Evolutionary conservation across 306 rosid genomes (phyloP).

Genomic region (Cucurbita maxima): DNA sequence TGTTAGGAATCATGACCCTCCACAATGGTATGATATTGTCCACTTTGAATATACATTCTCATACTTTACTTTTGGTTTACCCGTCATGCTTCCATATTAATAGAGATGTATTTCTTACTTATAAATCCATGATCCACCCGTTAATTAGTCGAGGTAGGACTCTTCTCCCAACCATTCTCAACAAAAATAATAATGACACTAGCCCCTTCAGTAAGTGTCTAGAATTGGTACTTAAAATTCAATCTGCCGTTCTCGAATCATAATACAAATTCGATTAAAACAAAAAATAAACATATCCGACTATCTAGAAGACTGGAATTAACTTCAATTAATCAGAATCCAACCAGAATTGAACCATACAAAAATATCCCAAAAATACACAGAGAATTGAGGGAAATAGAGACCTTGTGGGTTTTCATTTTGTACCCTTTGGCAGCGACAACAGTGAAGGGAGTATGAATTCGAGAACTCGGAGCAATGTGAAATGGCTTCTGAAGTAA

Average conservation of each 20-base stretch:
- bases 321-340: conserved; percentile 3
- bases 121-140: too few relatives aligned
- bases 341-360: conserved; percentile 6
- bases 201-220: background rate
- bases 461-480: conserved; percentile 10
- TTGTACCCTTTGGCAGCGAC: conserved; percentile 79
- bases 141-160: too few relatives aligned
- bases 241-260: background rate
- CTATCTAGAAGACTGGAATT: background rate
- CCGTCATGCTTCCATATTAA: too few relatives aligned
- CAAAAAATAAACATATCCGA: too few relatives aligned
- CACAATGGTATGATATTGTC: too few relatives aligned
- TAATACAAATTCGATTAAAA: background rate
- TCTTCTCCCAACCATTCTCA: too few relatives aligned
- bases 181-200: too few relatives aligned
- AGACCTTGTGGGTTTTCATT: conserved; percentile 91
- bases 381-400: background rate
- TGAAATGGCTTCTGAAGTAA: conserved; percentile 22
- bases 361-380: background rate
- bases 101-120: too few relatives aligned
- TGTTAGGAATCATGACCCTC: too few relatives aligned
- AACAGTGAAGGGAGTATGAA: conserved; percentile 41
- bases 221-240: background rate
- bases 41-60: too few relatives aligned
- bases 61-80: too few relatives aligned